phyloP scores from a whole-genome alignment of 31 red algal species.

The Asparagopsis taxiformis region DNA sequence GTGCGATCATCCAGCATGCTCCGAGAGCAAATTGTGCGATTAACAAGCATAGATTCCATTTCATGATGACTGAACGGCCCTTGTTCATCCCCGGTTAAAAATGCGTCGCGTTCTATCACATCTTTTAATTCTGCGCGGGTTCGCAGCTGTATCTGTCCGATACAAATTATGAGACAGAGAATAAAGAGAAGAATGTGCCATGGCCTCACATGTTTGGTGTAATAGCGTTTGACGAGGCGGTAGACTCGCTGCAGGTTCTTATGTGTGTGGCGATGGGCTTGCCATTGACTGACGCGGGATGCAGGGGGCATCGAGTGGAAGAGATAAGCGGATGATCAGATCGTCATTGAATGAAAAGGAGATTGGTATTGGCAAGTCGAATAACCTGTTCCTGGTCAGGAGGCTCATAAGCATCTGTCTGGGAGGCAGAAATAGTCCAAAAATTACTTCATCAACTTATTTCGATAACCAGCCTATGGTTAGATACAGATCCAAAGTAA shows the following conservation, averaged over 20 bases:
- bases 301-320: not conserved
- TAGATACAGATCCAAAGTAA: too few species aligned
- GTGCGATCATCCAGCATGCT: not conserved
- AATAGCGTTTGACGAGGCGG: not conserved
- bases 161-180: not conserved
- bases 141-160: not conserved
- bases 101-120: not conserved
- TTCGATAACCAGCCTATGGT: too few species aligned
- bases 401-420: too few species aligned
- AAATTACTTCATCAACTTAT: too few species aligned
- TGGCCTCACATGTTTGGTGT: not conserved
- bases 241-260: not conserved
- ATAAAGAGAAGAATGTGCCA: not conserved
- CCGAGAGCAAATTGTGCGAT: slow-evolving; percentile 1
- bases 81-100: not conserved
- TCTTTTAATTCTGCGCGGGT: not conserved
- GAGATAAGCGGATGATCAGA: too few species aligned
- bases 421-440: too few species aligned
- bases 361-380: too few species aligned
- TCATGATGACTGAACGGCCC: too few species aligned
- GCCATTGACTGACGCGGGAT: not conserved
- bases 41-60: not conserved
- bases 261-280: not conserved
- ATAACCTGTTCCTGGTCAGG: too few species aligned
- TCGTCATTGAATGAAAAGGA: too few species aligned